These are phyloP conservation scores for Arctostaphylos glauca DNA, from an alignment of 148 eudicot species.

Conservation along the genomic window DNA sequence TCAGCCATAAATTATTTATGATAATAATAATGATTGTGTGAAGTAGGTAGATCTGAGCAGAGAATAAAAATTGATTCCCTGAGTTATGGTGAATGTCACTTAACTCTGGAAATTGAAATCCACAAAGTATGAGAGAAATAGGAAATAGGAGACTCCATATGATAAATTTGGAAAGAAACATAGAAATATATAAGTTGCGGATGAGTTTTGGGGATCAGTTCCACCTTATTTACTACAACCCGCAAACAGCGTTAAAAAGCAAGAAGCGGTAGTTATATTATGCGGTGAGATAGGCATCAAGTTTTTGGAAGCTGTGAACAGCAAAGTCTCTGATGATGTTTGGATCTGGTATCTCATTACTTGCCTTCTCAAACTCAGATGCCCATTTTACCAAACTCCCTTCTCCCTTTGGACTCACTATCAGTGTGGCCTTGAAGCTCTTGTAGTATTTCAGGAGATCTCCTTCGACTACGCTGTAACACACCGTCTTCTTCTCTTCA, in stretches of 20 bases:
- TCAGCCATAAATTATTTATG: too few species aligned
- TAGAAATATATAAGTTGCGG: background rate
- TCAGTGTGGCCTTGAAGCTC: conserved; percentile 54
- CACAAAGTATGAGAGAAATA: too few species aligned
- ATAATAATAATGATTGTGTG: too few species aligned
- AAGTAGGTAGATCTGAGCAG: too few species aligned
- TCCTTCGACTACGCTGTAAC: conserved; percentile 58
- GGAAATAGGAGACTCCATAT: too few species aligned
- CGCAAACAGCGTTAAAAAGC: background rate
- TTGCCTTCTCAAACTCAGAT: conserved; percentile 69
- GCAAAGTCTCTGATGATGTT: conserved; percentile 59
- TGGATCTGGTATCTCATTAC: conserved; percentile 65
- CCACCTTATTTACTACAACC: conserved; percentile 9
- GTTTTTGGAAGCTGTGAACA: conserved; percentile 49
- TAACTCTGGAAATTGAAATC: too few species aligned
- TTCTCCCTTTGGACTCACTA: conserved; percentile 51
- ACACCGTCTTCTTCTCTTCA: conserved; percentile 53
- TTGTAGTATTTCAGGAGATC: conserved; percentile 60
- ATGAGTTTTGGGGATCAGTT: background rate
- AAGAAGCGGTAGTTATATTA: background rate
- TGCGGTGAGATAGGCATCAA: conserved; percentile 60
- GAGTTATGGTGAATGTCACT: too few species aligned
- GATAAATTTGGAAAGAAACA: background rate
- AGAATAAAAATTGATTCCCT: too few species aligned
- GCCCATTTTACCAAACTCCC: conserved; percentile 72